A percentile compares a stretch with the other conserved stretches of the same genome.
These are phyloP conservation scores for Zopfochytrium polystomum DNA, from an alignment of 371 early-diverging fungal genomes.

Conservation along the genomic window DNA sequence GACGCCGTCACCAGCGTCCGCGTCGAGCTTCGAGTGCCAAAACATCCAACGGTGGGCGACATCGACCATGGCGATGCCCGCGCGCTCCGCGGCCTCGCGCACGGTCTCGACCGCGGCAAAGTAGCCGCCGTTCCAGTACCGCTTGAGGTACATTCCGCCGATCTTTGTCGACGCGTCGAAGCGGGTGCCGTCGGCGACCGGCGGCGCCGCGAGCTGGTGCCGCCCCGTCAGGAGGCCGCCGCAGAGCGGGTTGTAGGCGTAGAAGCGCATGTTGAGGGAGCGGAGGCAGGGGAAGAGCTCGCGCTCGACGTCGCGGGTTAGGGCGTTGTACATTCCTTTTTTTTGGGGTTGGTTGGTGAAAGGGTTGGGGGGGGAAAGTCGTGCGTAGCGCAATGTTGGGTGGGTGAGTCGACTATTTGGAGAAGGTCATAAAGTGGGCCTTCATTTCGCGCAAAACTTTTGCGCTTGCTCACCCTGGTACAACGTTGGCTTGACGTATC, in stretches of 20 bases:
- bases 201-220: slow-evolving; percentile 37
- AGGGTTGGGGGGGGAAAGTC: slow-evolving; percentile 3
- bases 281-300: slow-evolving; percentile 62
- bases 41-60: slow-evolving; percentile 62
- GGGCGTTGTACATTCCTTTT: slow-evolving; percentile 55
- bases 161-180: slow-evolving; percentile 50
- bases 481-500: slow-evolving; percentile 40
- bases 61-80: slow-evolving; percentile 43
- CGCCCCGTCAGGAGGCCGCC: slow-evolving; percentile 57
- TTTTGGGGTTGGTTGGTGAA: too few relatives aligned
- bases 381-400: too few relatives aligned
- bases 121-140: slow-evolving; percentile 59
- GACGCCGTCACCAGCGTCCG: slow-evolving; percentile 51
- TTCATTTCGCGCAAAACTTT: too few relatives aligned
- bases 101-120: slow-evolving; percentile 52
- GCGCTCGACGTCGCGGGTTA: slow-evolving; percentile 62
- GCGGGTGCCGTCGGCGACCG: slow-evolving; percentile 48
- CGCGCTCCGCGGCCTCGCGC: slow-evolving; percentile 35
- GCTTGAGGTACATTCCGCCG: slow-evolving; percentile 51
- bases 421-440: too few relatives aligned
- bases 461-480: slow-evolving; percentile 31
- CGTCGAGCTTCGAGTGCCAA: slow-evolving; percentile 58
- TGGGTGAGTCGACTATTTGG: too few relatives aligned
- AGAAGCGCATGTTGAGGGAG: slow-evolving; percentile 50
- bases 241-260: slow-evolving; percentile 62